Evolutionary conservation across 441 rosid species (phyloP).

Genomic region (Manihot esculenta): DNA sequence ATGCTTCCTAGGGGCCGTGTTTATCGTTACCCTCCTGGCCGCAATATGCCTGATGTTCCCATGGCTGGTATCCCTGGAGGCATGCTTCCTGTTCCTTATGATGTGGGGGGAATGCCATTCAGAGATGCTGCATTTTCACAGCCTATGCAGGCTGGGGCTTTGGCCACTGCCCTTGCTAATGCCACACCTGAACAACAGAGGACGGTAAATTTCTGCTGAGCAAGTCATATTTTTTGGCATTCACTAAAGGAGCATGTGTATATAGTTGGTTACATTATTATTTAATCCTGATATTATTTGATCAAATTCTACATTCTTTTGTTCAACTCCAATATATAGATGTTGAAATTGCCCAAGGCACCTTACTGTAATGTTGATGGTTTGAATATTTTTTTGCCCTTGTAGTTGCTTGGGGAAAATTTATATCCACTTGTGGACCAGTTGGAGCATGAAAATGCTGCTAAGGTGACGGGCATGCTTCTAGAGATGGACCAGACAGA

Average conservation of each 20-base stretch:
- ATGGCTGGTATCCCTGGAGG: constrained; percentile 46
- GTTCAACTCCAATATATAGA: neutral
- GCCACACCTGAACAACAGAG: constrained; percentile 80
- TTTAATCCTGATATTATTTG: neutral
- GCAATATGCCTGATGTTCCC: constrained; percentile 51
- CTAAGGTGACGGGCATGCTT: constrained; percentile 93
- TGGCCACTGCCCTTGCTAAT: constrained; percentile 84
- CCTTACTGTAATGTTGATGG: neutral
- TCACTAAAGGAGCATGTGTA: too few species aligned
- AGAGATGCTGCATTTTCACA: constrained; percentile 49
- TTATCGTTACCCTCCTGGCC: constrained; percentile 72
- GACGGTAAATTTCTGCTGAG: constrained; percentile 39
- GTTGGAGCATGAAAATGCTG: constrained; percentile 78
- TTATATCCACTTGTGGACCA: constrained; percentile 87
- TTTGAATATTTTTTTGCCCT: neutral
- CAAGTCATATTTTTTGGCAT: too few species aligned
- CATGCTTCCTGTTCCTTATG: constrained; percentile 49
- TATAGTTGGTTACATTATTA: too few species aligned
- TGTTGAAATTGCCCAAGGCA: neutral
- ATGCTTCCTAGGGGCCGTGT: constrained; percentile 78
- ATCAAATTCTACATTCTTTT: neutral
- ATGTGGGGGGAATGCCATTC: constrained; percentile 45
- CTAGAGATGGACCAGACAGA: constrained; percentile 93
- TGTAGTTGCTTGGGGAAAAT: constrained; percentile 82
- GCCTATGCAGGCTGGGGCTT: constrained; percentile 63